A percentile compares a stretch with the other conserved stretches of the same genome.
Evolutionary conservation across 108 stramenopile genomes (phyloP).

Genomic region (Fragilaria radians): DNA sequence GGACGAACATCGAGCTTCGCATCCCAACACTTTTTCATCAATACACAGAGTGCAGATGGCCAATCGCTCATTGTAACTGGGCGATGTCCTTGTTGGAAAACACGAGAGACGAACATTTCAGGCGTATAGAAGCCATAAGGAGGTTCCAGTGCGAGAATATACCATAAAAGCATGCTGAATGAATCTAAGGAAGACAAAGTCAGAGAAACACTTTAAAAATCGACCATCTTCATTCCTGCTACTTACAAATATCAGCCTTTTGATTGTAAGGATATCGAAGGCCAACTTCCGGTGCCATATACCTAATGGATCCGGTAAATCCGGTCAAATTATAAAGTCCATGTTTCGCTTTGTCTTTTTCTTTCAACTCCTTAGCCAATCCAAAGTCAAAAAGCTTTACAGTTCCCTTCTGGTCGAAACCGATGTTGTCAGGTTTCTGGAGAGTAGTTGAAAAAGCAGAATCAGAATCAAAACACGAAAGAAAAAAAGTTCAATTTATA

Average conservation of each 20-base stretch:
- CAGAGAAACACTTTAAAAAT: not conserved
- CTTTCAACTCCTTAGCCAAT: conserved; percentile 52
- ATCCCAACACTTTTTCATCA: conserved; percentile 61
- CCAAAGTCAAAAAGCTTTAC: conserved; percentile 62
- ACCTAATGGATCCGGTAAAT: conserved; percentile 73
- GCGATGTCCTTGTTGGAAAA: conserved; percentile 40
- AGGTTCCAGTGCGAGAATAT: conserved; percentile 59
- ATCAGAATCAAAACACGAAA: too few species aligned
- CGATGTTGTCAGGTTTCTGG: conserved; percentile 4
- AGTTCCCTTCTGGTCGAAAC: conserved; percentile 21
- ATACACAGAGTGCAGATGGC: conserved; percentile 37
- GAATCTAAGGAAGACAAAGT: conserved; percentile 48
- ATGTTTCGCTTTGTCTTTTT: conserved; percentile 25
- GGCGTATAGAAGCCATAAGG: conserved; percentile 50
- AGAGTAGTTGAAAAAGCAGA: too few species aligned
- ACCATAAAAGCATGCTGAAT: conserved; percentile 67
- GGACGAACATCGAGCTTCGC: conserved; percentile 42
- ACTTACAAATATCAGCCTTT: conserved; percentile 75
- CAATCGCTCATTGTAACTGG: conserved; percentile 53
- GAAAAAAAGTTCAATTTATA: too few species aligned
- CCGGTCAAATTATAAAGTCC: conserved; percentile 49
- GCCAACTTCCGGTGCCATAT: conserved; percentile 94
- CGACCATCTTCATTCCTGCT: too few species aligned
- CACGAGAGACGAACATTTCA: conserved; percentile 40
- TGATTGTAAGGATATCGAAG: conserved; percentile 83